Conservation (phyloP, 108 stramenopile genomes). For the Discostella pseudostelligera region DNA sequence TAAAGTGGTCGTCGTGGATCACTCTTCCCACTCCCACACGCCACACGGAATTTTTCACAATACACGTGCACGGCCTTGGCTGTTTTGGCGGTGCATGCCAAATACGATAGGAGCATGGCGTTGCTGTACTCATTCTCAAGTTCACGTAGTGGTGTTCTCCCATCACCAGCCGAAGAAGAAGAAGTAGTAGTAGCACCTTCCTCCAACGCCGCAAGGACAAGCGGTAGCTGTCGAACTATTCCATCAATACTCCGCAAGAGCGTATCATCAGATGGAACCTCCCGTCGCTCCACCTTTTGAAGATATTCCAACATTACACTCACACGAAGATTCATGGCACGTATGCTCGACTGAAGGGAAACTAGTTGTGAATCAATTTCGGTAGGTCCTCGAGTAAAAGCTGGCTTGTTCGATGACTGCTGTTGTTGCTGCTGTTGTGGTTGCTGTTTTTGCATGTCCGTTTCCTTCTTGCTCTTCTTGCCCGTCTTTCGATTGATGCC, state of each 20-base stretch:
- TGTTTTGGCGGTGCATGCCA: slow-evolving; percentile 63
- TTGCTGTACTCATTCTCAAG: slow-evolving; percentile 53
- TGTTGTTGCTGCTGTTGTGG: not conserved
- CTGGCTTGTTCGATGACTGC: not conserved
- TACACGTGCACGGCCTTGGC: slow-evolving; percentile 60
- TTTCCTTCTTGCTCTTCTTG: slow-evolving; percentile 26
- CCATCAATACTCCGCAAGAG: slow-evolving; percentile 48
- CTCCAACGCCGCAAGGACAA: slow-evolving; percentile 35
- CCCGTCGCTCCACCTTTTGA: slow-evolving; percentile 30
- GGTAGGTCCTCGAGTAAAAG: slow-evolving; percentile 26
- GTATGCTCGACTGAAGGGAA: slow-evolving; percentile 38
- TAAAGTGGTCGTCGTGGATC: slow-evolving; percentile 15
- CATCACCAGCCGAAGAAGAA: not conserved
- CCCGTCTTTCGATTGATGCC: not conserved
- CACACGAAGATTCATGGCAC: slow-evolving; percentile 64
- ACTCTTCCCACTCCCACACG: slow-evolving; percentile 22
- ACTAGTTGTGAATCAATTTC: slow-evolving; percentile 38
- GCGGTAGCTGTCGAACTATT: slow-evolving; percentile 39
- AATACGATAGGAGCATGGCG: slow-evolving; percentile 49
- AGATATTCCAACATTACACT: slow-evolving; percentile 56
- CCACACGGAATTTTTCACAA: slow-evolving; percentile 67
- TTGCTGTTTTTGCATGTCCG: not conserved
- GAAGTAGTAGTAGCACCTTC: slow-evolving; percentile 7
- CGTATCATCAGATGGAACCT: slow-evolving; percentile 21
- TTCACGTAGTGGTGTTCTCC: slow-evolving; percentile 20